A percentile compares a stretch with the other conserved stretches of the same genome.
phyloP scores from a whole-genome alignment of 345 rosid genomes.

The Lepidium didymum region DNA sequence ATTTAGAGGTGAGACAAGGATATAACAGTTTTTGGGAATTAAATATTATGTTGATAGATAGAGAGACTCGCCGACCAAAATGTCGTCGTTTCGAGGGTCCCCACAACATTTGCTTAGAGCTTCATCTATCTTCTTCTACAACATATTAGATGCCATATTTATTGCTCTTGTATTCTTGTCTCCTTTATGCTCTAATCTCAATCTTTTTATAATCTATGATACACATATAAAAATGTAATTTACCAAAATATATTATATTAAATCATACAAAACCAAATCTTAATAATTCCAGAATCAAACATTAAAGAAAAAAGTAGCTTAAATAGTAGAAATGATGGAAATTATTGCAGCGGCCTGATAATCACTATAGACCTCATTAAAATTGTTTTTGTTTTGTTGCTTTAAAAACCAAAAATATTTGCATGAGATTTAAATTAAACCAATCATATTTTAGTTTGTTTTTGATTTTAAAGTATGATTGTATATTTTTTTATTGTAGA shows the following conservation, averaged over 20 bases:
- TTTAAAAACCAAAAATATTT: no score
- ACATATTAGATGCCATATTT: slow-evolving; percentile 7
- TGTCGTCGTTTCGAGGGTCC: slow-evolving; percentile 24
- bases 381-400: no score
- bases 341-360: background rate
- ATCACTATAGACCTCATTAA: no score
- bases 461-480: no score
- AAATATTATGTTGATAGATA: slow-evolving; percentile 3
- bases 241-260: background rate
- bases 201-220: background rate
- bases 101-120: slow-evolving; percentile 27
- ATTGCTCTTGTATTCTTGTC: slow-evolving; percentile 24
- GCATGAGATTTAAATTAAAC: no score
- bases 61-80: slow-evolving; percentile 24
- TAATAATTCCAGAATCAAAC: no score
- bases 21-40: slow-evolving; percentile 12
- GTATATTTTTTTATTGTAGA: no score
- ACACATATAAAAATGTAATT: background rate
- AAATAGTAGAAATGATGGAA: background rate
- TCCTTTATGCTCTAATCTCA: background rate
- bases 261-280: background rate
- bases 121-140: slow-evolving; percentile 16
- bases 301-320: background rate
- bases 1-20: slow-evolving; percentile 14
- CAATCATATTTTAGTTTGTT: no score